These are phyloP conservation scores for Populus ilicifolia DNA, from an alignment of 345 rosid species.

Conservation along the genomic window DNA sequence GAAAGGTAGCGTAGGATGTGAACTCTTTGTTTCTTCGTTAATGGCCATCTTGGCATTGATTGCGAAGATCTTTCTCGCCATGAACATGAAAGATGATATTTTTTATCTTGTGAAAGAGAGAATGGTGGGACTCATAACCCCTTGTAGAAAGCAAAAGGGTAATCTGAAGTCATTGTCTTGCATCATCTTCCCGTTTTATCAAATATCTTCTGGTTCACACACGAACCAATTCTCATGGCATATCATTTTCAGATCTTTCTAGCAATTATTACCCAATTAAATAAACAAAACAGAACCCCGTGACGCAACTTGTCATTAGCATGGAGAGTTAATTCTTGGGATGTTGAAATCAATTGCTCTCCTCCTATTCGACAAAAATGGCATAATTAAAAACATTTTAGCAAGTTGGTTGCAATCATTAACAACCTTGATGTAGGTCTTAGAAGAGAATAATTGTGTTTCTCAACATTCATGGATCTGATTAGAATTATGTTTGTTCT, in stretches of 20 bases:
- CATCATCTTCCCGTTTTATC: neutral
- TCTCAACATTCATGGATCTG: neutral
- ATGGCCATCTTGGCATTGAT: neutral
- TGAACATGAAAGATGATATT: neutral
- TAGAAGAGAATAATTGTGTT: neutral
- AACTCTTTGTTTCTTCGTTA: neutral
- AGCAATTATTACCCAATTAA: constrained; percentile 4
- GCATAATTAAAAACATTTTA: neutral
- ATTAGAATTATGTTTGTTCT: too few species aligned
- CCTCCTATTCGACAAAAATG: neutral
- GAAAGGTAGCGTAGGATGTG: neutral
- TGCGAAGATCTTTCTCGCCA: neutral
- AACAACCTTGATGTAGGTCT: neutral
- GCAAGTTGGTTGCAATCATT: neutral
- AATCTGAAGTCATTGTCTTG: constrained; percentile 12
- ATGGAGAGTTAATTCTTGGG: too few species aligned
- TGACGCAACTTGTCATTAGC: constrained; percentile 5
- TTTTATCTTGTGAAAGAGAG: neutral
- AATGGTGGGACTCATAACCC: neutral
- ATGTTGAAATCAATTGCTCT: neutral
- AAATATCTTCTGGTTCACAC: constrained; percentile 10
- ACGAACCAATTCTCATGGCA: neutral
- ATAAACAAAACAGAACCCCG: neutral
- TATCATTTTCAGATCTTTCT: constrained; percentile 15
- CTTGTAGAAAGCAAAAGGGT: constrained; percentile 15